Conservation (phyloP, 78 protist genomes). For the Dictyostelium capitatum region DNA sequence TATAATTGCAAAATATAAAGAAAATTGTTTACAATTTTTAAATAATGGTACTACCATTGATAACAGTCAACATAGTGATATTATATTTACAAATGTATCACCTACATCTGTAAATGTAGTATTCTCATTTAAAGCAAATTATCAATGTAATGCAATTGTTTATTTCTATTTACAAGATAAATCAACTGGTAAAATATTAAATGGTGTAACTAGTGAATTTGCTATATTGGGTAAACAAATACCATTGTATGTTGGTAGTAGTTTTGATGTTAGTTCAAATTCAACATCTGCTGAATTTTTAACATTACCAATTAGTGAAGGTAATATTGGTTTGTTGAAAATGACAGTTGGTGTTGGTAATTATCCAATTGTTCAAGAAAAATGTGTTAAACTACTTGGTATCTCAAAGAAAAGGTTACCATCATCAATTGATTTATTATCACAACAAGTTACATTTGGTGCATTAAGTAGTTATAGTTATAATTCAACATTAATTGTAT, state of each 20-base stretch:
- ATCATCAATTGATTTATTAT: conserved; percentile 44
- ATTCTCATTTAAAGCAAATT: neutral
- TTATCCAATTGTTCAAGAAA: conserved; percentile 50
- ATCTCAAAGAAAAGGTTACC: conserved; percentile 15
- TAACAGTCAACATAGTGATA: neutral
- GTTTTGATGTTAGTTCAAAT: conserved; percentile 18
- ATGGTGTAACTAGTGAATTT: neutral
- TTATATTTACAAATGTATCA: neutral
- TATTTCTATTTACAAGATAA: conserved; percentile 19
- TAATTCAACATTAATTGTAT: conserved; percentile 30
- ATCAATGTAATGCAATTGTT: conserved; percentile 2
- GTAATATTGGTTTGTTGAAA: conserved; percentile 32
- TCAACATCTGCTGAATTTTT: neutral
- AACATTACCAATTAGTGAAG: conserved; percentile 25
- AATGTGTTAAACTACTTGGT: neutral
- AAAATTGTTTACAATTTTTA: neutral
- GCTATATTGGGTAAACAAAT: conserved; percentile 30
- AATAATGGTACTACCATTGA: neutral
- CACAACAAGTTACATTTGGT: conserved; percentile 74
- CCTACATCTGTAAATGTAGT: neutral
- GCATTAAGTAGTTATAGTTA: conserved; percentile 40
- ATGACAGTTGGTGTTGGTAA: conserved; percentile 54
- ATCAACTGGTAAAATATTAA: neutral
- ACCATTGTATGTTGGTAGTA: conserved; percentile 57
- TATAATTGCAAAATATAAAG: conserved; percentile 3